Percentiles rank a stretch among this genome's conserved stretches.
phyloP scores from a whole-genome alignment of 306 rosid species.

The Cicer cuneatum region DNA sequence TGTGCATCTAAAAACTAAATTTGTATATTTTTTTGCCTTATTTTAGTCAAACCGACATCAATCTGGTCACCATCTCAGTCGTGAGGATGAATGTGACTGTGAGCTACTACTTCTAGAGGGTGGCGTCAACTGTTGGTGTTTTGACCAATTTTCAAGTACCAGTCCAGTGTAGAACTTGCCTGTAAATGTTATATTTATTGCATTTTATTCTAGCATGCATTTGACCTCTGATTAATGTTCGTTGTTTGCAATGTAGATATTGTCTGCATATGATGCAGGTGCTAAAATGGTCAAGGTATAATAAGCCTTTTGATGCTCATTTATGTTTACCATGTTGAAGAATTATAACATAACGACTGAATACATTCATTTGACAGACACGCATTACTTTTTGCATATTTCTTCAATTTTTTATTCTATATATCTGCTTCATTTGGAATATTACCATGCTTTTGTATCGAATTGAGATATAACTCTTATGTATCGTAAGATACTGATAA shows the following conservation, averaged over 20 bases:
- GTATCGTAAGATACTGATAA: too few species aligned
- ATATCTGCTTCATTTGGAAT: constrained; percentile 19
- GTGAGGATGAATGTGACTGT: not conserved
- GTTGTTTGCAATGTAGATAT: constrained; percentile 61
- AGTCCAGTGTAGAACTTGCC: not conserved
- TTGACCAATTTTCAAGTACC: not conserved
- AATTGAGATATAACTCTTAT: too few species aligned
- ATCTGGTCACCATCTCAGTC: not conserved
- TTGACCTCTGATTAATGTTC: constrained; percentile 11
- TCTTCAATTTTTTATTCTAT: constrained; percentile 7
- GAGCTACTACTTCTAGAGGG: not conserved
- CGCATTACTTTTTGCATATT: constrained; percentile 27
- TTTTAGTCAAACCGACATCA: not conserved
- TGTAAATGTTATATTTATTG: constrained; percentile 6
- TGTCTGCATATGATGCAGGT: constrained; percentile 71
- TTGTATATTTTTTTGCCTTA: not conserved
- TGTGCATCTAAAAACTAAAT: not conserved
- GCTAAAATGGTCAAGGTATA: constrained; percentile 82
- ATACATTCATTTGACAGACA: constrained; percentile 10
- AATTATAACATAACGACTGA: not conserved
- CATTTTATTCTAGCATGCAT: constrained; percentile 24
- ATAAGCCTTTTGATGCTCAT: constrained; percentile 31
- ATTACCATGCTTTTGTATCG: too few species aligned
- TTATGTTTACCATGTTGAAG: constrained; percentile 25
- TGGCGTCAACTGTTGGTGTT: not conserved